Evolutionary conservation across 768 basidiomycete genomes (phyloP), one percentile per base, ranked within the genome.

Genomic region (Xanthoconium purpureum): DNA sequence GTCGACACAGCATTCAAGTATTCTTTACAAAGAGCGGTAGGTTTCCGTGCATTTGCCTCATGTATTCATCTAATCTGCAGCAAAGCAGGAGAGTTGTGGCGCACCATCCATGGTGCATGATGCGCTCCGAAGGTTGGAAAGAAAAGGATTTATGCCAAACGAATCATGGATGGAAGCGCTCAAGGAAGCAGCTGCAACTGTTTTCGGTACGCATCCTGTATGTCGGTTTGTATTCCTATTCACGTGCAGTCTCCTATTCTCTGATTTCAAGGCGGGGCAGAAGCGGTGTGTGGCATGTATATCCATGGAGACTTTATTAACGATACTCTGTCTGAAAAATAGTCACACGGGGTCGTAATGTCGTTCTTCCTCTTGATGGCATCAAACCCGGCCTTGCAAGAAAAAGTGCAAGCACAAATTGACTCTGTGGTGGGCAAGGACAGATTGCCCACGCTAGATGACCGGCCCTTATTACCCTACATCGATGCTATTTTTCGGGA

Each of bases 91-190:
- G n/a, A 3, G 29, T 40, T 28, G 46, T 0, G 2, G 2, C 1
- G n/a, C 43, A 12, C 43, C 50, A 9, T 60, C 50, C 1, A 53
- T 61, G 54, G 50, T 61, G 10, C 24, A 29, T 3, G 60, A 61
- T 24, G 47, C 42, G 9, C 3, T 61, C 43, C 43, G 20, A 13
- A 3, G 32, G 1, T 10, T 42, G 6, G 47, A 61, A 28, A 51
- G 40, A 2, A 56, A 47, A 24, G 51, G 38, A 6, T 29, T 4
- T 1, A 8, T 20, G 0, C 37, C 59, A 0, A 47, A 52, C 1
- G 18, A 57, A 37, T 39, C n/a, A 8, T 51, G 44, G 55, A 52
- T 46, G 33, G 13, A 20, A 0, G 18, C 13, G 1, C 55, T 62
- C 28, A 54, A 51, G 38, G 46, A 49, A 6, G 51, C 32, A 3